These are phyloP conservation scores for Beauveria sp. DNA, from an alignment of 2,329 filamentous ascomycete species.

Conservation along the genomic window DNA sequence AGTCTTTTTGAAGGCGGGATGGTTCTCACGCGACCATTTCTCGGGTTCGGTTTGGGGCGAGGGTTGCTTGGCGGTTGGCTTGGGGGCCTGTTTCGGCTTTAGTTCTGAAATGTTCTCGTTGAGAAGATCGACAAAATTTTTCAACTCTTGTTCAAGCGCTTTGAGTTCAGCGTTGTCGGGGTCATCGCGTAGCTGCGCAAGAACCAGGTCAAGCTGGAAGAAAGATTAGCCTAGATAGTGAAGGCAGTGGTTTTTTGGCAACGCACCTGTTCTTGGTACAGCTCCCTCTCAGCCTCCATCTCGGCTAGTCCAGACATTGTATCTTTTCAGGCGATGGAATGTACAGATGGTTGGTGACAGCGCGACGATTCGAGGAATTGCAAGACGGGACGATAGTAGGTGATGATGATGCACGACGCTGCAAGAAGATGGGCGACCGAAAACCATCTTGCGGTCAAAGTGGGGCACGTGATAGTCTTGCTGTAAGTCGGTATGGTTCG, in stretches of 20 bases:
- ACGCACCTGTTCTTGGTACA: slow-evolving; percentile 50
- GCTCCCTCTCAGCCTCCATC: slow-evolving; percentile 45
- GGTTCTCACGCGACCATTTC: slow-evolving; percentile 76
- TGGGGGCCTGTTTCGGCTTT: slow-evolving; percentile 43
- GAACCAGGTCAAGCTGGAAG: slow-evolving; percentile 66
- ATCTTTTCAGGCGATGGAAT: not conserved
- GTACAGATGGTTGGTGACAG: too few species aligned
- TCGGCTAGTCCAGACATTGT: slow-evolving; percentile 28
- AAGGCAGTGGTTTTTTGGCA: not conserved
- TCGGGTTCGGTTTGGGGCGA: slow-evolving; percentile 51
- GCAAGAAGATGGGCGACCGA: not conserved
- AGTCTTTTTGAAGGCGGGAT: slow-evolving; percentile 63
- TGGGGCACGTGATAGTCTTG: slow-evolving; percentile 6
- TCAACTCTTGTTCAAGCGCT: slow-evolving; percentile 70
- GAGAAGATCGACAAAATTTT: slow-evolving; percentile 71
- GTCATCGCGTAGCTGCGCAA: slow-evolving; percentile 68
- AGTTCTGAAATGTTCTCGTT: slow-evolving; percentile 76
- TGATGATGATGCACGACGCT: not conserved
- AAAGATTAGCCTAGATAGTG: slow-evolving; percentile 9
- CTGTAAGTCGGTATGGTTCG: not conserved
- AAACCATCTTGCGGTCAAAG: not conserved
- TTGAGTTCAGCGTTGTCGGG: slow-evolving; percentile 73
- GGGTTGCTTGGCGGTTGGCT: slow-evolving; percentile 36
- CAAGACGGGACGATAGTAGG: not conserved
- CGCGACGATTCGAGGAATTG: not conserved